Evolutionary conservation across 2,329 filamentous ascomycete genomes (phyloP).

Genomic region (Byssothecium circinans): DNA sequence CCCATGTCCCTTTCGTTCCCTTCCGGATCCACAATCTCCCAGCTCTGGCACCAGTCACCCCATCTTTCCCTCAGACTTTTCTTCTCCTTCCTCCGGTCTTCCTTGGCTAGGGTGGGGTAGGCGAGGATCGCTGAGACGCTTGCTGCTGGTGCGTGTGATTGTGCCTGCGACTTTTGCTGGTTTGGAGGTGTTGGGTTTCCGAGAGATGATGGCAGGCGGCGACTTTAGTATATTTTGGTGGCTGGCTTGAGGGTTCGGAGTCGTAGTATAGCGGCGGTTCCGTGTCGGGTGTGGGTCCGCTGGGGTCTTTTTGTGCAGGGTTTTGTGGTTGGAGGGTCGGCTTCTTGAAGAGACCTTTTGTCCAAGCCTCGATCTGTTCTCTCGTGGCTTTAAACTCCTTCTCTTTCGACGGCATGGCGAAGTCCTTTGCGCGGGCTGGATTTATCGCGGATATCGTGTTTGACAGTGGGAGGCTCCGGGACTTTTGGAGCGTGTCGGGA

Average conservation of each 20-base stretch:
- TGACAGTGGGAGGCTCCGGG: no score
- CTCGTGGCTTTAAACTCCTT: no score
- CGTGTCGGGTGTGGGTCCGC: neutral
- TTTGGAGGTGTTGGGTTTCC: neutral
- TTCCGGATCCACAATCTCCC: neutral
- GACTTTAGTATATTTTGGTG: constrained; percentile 1
- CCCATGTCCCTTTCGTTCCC: neutral
- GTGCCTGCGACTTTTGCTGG: no score
- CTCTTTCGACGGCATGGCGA: no score
- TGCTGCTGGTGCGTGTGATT: neutral
- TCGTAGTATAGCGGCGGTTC: constrained; percentile 6
- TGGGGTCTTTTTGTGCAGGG: neutral
- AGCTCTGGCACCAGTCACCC: constrained; percentile 1
- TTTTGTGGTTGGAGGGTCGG: neutral
- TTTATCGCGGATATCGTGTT: no score
- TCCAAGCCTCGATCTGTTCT: neutral
- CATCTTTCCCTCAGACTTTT: neutral
- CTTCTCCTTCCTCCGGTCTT: neutral
- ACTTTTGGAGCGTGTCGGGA: no score
- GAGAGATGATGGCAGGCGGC: neutral
- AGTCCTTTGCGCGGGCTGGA: no score
- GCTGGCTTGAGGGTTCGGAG: constrained; percentile 10
- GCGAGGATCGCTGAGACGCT: neutral
- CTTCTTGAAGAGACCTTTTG: neutral
- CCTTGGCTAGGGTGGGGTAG: neutral